Evolutionary conservation across 2,329 filamentous ascomycete species (phyloP), one percentile per base, ranked within the genome.

Genomic region (Penicillium vulpinum): DNA sequence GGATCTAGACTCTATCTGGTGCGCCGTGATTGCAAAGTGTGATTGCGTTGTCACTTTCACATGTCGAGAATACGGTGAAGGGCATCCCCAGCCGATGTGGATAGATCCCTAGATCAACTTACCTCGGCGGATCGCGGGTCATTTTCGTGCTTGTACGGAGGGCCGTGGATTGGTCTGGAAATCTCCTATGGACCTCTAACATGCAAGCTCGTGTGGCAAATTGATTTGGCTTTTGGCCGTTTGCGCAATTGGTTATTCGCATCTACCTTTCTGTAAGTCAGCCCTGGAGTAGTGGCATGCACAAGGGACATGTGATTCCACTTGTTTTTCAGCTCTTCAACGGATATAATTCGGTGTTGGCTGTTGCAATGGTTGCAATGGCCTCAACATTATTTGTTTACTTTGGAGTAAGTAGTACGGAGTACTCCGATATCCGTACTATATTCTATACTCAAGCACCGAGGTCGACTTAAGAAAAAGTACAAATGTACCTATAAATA

Each of bases 121-220:
- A 38, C 62, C 63, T 65, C 63, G 63, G 62, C 61, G 63, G 60
- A 59, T 63, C 55, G 62, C 61, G 63, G 60, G 60, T 63, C 55
- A 45, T 63, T 65, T 60, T 64, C 61, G 62, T 63, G 43, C 29
- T 47, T 38, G 7, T 13, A 26, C n/a, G 39, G 22, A 26, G 39
- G 15, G 16, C 15, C 15, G 21, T 22, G 36, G 38, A 43, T 51
- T 51, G 36, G 38, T 16, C 7, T 51, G n/a, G 15, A n/a, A 21
- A 13, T n/a, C 4, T 50, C 16, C 4, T 9, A 21, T 7, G 1
- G 22, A 28, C n/a, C n/a, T 21, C 28, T 8, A 2, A 35, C 11
- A 21, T 45, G 18, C 21, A 40, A 26, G n/a, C 31, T 46, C 43
- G 8, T 16, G 55, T 61, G 62, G 57, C 59, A 49, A 62, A 49